These are phyloP conservation scores for Tetratostichococcus sp. DNA, from an alignment of 139 green algal species.

Conservation along the genomic window DNA sequence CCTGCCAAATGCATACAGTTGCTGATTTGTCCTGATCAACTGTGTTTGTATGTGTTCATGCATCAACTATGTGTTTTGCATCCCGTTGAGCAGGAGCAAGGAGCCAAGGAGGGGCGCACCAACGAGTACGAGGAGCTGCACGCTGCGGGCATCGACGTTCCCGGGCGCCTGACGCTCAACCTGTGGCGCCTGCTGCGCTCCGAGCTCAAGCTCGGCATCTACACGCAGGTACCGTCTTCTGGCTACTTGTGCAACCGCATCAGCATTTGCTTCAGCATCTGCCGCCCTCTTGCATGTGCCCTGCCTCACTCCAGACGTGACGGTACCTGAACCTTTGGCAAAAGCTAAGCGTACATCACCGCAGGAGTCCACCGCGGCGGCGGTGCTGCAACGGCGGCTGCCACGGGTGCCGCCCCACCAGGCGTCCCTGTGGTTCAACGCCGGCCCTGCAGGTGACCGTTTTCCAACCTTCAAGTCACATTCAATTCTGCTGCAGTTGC, in stretches of 20 bases:
- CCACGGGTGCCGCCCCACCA: slow-evolving; percentile 55
- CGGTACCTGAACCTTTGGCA: too few species aligned
- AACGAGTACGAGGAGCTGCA: slow-evolving; percentile 79
- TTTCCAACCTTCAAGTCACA: too few species aligned
- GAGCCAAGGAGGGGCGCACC: slow-evolving; percentile 38
- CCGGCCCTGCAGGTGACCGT: slow-evolving; percentile 24
- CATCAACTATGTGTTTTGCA: too few species aligned
- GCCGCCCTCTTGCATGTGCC: too few species aligned
- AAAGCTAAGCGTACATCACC: too few species aligned
- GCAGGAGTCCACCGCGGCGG: slow-evolving; percentile 65
- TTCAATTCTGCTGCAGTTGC: too few species aligned
- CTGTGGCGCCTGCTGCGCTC: slow-evolving; percentile 78
- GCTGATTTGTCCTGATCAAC: too few species aligned
- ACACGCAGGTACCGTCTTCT: slow-evolving; percentile 21
- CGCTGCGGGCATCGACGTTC: slow-evolving; percentile 48
- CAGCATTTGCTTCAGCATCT: background rate
- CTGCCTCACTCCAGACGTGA: too few species aligned
- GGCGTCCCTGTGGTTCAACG: slow-evolving; percentile 78
- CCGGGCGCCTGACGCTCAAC: slow-evolving; percentile 92
- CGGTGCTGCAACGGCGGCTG: slow-evolving; percentile 75
- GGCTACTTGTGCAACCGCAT: background rate
- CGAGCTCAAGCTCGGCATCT: slow-evolving; percentile 52
- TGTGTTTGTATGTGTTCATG: too few species aligned
- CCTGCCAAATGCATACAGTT: too few species aligned
- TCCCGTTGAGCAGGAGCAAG: slow-evolving; percentile 34